Percentiles rank a stretch among this genome's conserved stretches.
These are phyloP conservation scores for Xerophyta viscosa DNA, from an alignment of 106 monocot genomes.

Conservation along the genomic window DNA sequence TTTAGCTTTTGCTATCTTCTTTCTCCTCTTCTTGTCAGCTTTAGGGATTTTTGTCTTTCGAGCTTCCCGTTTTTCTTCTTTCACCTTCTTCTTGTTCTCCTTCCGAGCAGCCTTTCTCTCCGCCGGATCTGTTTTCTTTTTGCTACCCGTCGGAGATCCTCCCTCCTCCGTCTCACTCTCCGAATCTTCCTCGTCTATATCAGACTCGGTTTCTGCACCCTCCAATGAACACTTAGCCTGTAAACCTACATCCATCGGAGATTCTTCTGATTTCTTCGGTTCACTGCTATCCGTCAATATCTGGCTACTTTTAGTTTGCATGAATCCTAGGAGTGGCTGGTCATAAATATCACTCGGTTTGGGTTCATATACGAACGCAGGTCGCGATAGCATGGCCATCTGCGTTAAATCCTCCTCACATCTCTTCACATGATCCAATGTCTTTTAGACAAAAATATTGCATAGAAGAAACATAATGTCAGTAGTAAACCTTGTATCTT, in stretches of 20 bases:
- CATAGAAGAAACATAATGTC: neutral
- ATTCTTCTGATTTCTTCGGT: neutral
- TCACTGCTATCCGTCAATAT: neutral
- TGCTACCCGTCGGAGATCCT: constrained; percentile 5
- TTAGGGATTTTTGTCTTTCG: constrained; percentile 54
- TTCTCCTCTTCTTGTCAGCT: too few species aligned
- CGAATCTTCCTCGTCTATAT: constrained; percentile 28
- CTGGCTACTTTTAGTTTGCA: constrained; percentile 15
- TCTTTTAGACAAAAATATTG: constrained; percentile 21
- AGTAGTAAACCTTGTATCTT: neutral
- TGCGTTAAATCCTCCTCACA: constrained; percentile 72
- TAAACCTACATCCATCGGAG: neutral
- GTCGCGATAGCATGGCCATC: constrained; percentile 60
- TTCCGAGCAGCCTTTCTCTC: constrained; percentile 70
- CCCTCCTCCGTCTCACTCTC: constrained; percentile 31
- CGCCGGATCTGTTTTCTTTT: constrained; percentile 24
- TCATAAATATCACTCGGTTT: constrained; percentile 56
- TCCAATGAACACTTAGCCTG: constrained; percentile 2
- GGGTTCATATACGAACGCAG: constrained; percentile 47
- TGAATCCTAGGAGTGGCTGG: constrained; percentile 50
- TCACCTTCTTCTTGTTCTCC: constrained; percentile 95
- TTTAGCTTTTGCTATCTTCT: too few species aligned
- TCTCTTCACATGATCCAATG: constrained; percentile 70
- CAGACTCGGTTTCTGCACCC: constrained; percentile 4
- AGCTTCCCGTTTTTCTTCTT: constrained; percentile 86